Evolutionary conservation across 2,329 filamentous ascomycete species (phyloP).

Genomic region (Raffaelea ambrosiae): DNA sequence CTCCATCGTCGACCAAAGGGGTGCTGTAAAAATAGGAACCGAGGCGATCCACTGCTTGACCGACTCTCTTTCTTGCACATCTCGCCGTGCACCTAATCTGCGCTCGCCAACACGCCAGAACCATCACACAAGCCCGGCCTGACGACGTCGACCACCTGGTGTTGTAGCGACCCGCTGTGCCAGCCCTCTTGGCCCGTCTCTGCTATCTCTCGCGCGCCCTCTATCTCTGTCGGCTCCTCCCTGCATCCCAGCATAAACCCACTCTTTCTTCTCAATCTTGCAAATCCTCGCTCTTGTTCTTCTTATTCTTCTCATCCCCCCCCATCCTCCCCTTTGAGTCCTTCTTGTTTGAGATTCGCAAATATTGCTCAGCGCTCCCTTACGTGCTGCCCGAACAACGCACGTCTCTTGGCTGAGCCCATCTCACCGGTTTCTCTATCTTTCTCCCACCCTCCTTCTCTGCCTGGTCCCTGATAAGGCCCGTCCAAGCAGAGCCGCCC

Average conservation of each 20-base stretch:
- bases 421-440: too few species aligned
- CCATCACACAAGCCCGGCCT: neutral
- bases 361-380: too few species aligned
- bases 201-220: neutral
- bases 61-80: constrained; percentile 1
- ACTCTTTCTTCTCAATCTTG: neutral
- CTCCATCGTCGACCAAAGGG: neutral
- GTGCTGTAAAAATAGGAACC: neutral
- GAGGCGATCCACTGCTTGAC: constrained; percentile 1
- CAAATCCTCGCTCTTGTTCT: neutral
- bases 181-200: neutral
- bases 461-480: too few species aligned
- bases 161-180: neutral
- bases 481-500: too few species aligned
- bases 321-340: too few species aligned
- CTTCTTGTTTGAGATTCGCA: too few species aligned
- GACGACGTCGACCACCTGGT: too few species aligned
- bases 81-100: neutral
- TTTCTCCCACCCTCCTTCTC: too few species aligned
- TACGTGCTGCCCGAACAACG: too few species aligned
- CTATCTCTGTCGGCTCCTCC: neutral
- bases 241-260: constrained; percentile 1
- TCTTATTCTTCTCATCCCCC: neutral
- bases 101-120: neutral
- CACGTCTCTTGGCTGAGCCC: too few species aligned